Conservation (phyloP, 768 basidiomycete species). For the Russula earlei region DNA sequence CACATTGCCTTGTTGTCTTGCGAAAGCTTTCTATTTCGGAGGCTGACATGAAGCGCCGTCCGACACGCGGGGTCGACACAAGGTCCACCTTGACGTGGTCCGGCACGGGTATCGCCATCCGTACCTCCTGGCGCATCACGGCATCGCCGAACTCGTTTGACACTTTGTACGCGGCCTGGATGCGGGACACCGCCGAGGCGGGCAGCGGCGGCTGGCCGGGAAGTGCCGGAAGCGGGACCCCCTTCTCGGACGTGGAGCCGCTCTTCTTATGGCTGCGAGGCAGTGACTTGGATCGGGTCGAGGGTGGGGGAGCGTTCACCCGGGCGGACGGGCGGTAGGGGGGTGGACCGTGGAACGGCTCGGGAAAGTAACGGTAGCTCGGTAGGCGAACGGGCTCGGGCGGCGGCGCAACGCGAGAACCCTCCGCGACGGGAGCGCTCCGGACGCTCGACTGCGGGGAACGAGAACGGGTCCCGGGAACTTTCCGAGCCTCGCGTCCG, state of each 20-base stretch:
- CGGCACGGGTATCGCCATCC: background rate
- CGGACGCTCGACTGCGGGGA: background rate
- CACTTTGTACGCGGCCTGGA: constrained; percentile 7
- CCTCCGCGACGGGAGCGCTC: background rate
- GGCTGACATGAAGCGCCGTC: background rate
- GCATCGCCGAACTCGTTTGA: constrained; percentile 6
- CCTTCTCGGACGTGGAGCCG: background rate
- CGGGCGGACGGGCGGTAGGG: background rate
- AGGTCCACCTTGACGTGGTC: background rate
- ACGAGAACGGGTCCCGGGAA: background rate
- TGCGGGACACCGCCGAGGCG: constrained; percentile 2
- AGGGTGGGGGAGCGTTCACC: background rate
- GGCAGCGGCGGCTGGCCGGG: background rate
- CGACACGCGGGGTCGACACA: background rate
- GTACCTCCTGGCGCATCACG: constrained; percentile 6
- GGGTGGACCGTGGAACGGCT: background rate
- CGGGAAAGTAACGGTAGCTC: background rate
- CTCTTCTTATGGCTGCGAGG: background rate
- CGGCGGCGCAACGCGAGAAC: background rate
- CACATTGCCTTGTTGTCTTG: background rate
- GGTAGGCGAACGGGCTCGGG: background rate
- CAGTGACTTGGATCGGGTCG: background rate
- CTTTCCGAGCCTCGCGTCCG: background rate
- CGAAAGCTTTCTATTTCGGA: background rate
- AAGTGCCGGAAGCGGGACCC: background rate